Percentiles rank a stretch among this genome's conserved stretches.
phyloP scores from a whole-genome alignment of 2,329 filamentous ascomycete genomes.

The Pseudocercospora cruenta region DNA sequence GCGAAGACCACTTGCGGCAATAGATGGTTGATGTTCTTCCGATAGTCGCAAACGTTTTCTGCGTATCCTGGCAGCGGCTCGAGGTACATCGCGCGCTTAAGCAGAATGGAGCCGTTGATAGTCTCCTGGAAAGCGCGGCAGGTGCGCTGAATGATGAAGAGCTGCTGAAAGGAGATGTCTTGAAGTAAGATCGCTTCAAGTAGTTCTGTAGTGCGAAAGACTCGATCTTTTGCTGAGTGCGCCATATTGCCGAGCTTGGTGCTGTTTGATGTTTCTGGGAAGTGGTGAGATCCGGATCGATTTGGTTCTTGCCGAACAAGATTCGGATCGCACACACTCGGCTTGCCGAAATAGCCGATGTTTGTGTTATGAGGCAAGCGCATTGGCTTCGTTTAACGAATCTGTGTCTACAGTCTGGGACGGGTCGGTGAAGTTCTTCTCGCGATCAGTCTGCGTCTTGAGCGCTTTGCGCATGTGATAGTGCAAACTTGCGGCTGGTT shows the following conservation, averaged over 20 bases:
- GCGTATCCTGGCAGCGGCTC: not conserved
- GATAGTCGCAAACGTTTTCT: not conserved
- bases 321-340: not conserved
- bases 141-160: constrained; percentile 8
- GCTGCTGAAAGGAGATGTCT: not conserved
- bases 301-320: not conserved
- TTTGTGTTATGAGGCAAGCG: not conserved
- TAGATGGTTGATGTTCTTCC: not conserved
- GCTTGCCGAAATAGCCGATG: not conserved
- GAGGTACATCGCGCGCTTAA: constrained; percentile 1
- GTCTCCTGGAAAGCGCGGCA: not conserved
- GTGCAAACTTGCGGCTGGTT: too few relatives aligned
- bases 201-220: not conserved
- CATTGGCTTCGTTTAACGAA: not conserved
- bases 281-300: not conserved
- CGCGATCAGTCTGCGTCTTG: too few relatives aligned
- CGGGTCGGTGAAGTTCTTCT: not conserved
- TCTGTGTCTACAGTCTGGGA: not conserved
- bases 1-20: not conserved
- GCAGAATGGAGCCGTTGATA: constrained; percentile 1
- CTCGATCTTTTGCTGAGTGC: not conserved
- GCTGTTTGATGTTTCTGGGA: not conserved
- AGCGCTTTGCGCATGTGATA: too few relatives aligned
- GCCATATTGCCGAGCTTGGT: not conserved
- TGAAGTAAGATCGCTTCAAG: constrained; percentile 2